Conservation (phyloP, 495 filamentous ascomycete genomes). For the Cetradonia linearis region DNA sequence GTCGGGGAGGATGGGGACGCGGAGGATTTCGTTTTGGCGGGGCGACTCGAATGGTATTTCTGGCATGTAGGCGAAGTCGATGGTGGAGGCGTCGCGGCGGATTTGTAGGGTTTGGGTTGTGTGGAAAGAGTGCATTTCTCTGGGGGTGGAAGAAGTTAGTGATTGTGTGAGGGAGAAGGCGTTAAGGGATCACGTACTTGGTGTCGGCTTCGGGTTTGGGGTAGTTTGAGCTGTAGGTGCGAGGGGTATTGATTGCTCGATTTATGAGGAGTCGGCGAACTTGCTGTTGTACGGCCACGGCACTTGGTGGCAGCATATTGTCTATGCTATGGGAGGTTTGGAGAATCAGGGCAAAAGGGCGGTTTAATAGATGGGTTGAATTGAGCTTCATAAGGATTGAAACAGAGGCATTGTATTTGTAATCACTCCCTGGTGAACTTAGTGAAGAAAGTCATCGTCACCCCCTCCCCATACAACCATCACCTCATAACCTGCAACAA, state of each 20-base stretch:
- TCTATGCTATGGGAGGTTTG: background rate
- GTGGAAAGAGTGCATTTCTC: slow-evolving; percentile 27
- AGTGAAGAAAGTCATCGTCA: background rate
- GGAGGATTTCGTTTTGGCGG: slow-evolving; percentile 26
- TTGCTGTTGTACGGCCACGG: slow-evolving; percentile 17
- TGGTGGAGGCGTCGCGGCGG: slow-evolving; percentile 45
- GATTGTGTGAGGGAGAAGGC: background rate
- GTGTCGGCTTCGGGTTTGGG: slow-evolving; percentile 9
- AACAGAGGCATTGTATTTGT: background rate
- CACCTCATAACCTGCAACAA: slow-evolving; percentile 1
- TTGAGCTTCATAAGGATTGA: background rate
- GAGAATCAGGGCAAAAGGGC: background rate
- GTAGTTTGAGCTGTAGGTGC: slow-evolving; percentile 12
- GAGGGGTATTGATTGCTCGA: slow-evolving; percentile 5
- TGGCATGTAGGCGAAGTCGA: slow-evolving; percentile 56
- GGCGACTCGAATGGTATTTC: slow-evolving; percentile 34
- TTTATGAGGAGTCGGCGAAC: slow-evolving; percentile 7
- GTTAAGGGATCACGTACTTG: slow-evolving; percentile 4
- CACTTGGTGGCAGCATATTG: slow-evolving; percentile 2
- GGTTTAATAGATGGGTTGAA: background rate
- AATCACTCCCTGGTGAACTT: background rate
- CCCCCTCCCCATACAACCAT: background rate
- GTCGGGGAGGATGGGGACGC: slow-evolving; percentile 47
- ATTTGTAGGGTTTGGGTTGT: slow-evolving; percentile 39
- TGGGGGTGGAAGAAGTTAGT: background rate